phyloP scores from a whole-genome alignment of 139 green algal species.

The Chlamydomonas applanata region DNA sequence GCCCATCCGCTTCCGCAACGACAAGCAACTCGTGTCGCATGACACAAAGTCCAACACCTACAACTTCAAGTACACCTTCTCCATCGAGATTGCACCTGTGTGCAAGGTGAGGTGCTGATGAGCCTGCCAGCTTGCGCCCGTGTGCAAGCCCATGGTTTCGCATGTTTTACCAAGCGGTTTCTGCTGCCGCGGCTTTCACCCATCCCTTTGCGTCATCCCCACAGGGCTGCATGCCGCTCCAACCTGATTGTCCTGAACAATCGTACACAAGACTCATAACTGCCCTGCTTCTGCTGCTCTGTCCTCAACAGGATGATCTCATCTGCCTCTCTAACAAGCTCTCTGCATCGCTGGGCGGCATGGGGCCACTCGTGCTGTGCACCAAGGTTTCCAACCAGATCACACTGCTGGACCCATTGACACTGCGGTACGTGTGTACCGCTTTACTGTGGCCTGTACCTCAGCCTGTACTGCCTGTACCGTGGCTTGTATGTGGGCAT shows the following conservation, averaged over 20 bases:
- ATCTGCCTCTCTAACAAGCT: slow-evolving; percentile 86
- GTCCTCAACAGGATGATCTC: slow-evolving; percentile 85
- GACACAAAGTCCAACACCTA: slow-evolving; percentile 90
- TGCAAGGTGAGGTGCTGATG: slow-evolving; percentile 66
- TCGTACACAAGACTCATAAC: no score
- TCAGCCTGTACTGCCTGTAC: no score
- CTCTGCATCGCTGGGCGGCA: slow-evolving; percentile 58
- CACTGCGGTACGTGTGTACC: slow-evolving; percentile 51
- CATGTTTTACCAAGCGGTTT: no score
- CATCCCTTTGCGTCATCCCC: no score
- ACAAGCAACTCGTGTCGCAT: slow-evolving; percentile 98
- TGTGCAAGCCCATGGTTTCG: no score
- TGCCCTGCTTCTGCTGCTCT: no score
- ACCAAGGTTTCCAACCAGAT: slow-evolving; percentile 83
- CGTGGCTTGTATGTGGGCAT: no score
- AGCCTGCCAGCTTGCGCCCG: background rate
- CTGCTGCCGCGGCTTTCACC: no score
- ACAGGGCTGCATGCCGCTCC: no score
- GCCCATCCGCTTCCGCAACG: slow-evolving; percentile 65
- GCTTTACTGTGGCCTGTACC: no score
- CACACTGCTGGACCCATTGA: slow-evolving; percentile 82
- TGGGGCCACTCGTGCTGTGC: slow-evolving; percentile 89
- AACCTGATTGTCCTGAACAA: no score
- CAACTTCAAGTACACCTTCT: slow-evolving; percentile 99
- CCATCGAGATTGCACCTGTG: slow-evolving; percentile 90